Evolutionary conservation across 208 protist species (phyloP), one percentile per base, ranked within the genome.

Genomic region (Phytomonas serpens): DNA sequence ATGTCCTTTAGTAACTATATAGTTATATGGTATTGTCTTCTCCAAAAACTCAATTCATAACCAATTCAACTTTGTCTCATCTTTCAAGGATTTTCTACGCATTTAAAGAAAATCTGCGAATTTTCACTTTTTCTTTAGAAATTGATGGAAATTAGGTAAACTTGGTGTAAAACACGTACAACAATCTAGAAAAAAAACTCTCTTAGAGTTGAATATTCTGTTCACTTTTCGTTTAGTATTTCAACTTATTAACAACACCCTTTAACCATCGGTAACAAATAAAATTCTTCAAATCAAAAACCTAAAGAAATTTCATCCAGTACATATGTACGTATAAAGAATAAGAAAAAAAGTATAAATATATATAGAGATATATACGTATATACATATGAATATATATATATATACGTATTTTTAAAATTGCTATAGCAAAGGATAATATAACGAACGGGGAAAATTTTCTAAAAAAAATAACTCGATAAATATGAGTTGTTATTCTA

Each of bases 331-430:
- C 6, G 1, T 6, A 57, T 62, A 23, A 67, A 62, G 13, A 67
- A 67, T 34, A 38, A 67, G 4, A 67, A 7, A 67, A 67, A 38
- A 37, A 63, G 2, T 2, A 23, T 51, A 11, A 9, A 19, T 67
- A 62, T 67, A 67, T 27, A 62, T 51, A 67, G 1, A 19, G 4
- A 65, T 65, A 65, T 10, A 19, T 38, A 65, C 9, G 14, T 65
- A 65, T 64, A 64, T 64, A 64, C 51, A 61, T 2, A 23, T 51
- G 2, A 9, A 19, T 67, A 62, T 67, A 67, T 27, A 62, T 51
- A 67, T 61, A 61, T 61, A 61, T 61, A 61, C 23, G n/a, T 61
- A 37, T 37, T 37, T 13, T 4, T 10, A 36, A 13, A 37, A 32
- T 34, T 6, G n/a, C 34, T 7, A 51, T 51, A 67, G 0, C 23